Conservation (phyloP, 805 yeast species). For the Wickerhamomyces xylosicus region DNA sequence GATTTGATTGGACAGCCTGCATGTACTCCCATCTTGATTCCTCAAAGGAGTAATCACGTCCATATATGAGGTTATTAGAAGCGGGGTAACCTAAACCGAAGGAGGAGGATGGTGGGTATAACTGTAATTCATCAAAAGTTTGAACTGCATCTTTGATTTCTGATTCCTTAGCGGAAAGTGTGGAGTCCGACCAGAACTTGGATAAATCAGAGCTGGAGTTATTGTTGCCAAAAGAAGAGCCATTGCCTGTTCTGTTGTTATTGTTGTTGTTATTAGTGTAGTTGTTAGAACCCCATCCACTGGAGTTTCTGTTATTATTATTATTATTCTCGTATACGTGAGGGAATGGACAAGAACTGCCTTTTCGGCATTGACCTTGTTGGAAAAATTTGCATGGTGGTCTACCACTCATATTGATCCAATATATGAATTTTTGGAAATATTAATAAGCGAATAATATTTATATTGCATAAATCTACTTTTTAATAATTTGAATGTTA, state of each 20-base stretch:
- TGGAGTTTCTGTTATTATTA: constrained; percentile 5
- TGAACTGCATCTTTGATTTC: constrained; percentile 20
- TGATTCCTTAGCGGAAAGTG: constrained; percentile 16
- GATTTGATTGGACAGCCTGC: constrained; percentile 29
- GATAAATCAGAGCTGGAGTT: constrained; percentile 4
- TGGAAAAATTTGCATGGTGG: constrained; percentile 34
- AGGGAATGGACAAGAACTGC: constrained; percentile 31
- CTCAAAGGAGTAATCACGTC: constrained; percentile 44
- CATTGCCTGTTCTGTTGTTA: constrained; percentile 1
- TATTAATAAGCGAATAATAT: too few relatives aligned
- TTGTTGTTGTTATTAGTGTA: constrained; percentile 3
- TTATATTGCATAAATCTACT: too few relatives aligned
- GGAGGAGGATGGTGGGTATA: constrained; percentile 26
- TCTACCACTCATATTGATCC: constrained; percentile 16
- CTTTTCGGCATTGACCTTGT: constrained; percentile 32
- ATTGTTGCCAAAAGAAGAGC: constrained; percentile 1
- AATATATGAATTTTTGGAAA: too few relatives aligned
- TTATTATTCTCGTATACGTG: constrained; percentile 24
- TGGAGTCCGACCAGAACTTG: constrained; percentile 16
- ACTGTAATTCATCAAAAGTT: constrained; percentile 14
- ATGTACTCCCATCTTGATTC: constrained; percentile 38
- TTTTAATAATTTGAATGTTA: too few relatives aligned
- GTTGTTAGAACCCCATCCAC: constrained; percentile 4
- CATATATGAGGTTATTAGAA: constrained; percentile 34
- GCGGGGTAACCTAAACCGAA: constrained; percentile 40